Conservation (phyloP, 805 yeast species). For the Ogataea polymorpha region DNA sequence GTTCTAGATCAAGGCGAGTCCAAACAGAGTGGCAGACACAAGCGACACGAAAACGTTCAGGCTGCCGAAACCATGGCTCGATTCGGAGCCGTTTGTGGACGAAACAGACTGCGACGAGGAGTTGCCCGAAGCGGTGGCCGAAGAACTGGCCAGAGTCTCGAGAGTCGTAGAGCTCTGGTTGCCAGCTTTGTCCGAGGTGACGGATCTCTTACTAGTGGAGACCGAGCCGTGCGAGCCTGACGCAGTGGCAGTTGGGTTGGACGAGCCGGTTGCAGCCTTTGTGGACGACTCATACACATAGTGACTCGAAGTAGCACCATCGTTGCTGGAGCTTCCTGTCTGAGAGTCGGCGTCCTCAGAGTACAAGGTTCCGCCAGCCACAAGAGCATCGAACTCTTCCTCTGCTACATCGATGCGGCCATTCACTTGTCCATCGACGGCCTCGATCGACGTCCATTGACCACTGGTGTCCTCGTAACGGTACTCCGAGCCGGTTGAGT, state of each 20-base stretch:
- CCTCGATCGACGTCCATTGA: slow-evolving; percentile 54
- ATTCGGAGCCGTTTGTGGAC: slow-evolving; percentile 13
- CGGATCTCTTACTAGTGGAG: slow-evolving; percentile 13
- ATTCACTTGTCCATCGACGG: slow-evolving; percentile 56
- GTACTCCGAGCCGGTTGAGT: slow-evolving; percentile 62
- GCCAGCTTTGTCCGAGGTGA: slow-evolving; percentile 1
- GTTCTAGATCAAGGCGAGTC: slow-evolving; percentile 10
- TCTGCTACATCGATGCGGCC: slow-evolving; percentile 54
- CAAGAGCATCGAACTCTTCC: slow-evolving; percentile 39
- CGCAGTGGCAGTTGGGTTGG: neutral
- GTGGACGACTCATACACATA: neutral
- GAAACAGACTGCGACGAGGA: slow-evolving; percentile 18
- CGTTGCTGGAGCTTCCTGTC: slow-evolving; percentile 3
- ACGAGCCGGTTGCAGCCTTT: neutral
- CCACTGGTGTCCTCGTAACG: slow-evolving; percentile 55
- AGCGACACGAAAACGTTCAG: slow-evolving; percentile 7
- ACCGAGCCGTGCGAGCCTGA: slow-evolving; percentile 6
- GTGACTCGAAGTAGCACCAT: slow-evolving; percentile 3
- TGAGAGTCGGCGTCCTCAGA: slow-evolving; percentile 1
- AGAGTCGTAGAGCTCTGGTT: slow-evolving; percentile 4
- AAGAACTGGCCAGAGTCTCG: slow-evolving; percentile 4
- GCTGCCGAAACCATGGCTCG: neutral
- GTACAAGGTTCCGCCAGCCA: slow-evolving; percentile 25
- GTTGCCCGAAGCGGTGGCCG: slow-evolving; percentile 13
- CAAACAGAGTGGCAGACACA: slow-evolving; percentile 12